These are phyloP conservation scores for Sphaerulina vaccinii DNA, from an alignment of 2,329 filamentous ascomycete species.

Conservation along the genomic window DNA sequence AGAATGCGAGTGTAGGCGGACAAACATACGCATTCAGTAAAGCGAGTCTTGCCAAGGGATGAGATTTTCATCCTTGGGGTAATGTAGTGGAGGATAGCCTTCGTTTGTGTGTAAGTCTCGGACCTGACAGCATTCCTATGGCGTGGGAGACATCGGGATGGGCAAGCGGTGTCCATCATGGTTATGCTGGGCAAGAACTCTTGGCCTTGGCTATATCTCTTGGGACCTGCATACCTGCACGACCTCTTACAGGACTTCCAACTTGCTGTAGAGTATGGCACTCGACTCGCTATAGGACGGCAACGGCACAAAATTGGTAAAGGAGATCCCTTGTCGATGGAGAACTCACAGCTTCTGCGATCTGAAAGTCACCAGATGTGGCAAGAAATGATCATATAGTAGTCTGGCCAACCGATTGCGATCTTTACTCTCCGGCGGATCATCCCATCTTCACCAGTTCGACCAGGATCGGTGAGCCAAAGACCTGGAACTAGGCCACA, in stretches of 20 bases:
- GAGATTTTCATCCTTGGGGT: slow-evolving; percentile 1
- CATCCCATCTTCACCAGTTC: neutral
- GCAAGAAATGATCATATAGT: too few relatives aligned
- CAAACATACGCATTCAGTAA: slow-evolving; percentile 11
- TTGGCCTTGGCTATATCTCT: slow-evolving; percentile 15
- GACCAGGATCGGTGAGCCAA: neutral
- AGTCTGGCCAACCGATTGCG: neutral
- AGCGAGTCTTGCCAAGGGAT: slow-evolving; percentile 10
- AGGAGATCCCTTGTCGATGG: too few relatives aligned
- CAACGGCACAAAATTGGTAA: too few relatives aligned
- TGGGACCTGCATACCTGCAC: neutral
- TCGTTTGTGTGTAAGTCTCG: neutral
- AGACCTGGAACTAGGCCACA: slow-evolving; percentile 1
- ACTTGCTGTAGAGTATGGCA: neutral
- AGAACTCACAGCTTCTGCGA: too few relatives aligned
- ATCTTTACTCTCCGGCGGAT: too few relatives aligned
- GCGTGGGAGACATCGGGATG: neutral
- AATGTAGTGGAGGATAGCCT: neutral
- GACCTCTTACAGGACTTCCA: neutral
- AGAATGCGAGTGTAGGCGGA: slow-evolving; percentile 10
- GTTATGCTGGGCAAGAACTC: slow-evolving; percentile 5
- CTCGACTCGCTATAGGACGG: too few relatives aligned
- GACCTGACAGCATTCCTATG: neutral
- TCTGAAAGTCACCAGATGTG: too few relatives aligned
- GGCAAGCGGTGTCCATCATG: slow-evolving; percentile 5